Evolutionary conservation across 208 protist genomes (phyloP).

Genomic region (Leishmania major): DNA sequence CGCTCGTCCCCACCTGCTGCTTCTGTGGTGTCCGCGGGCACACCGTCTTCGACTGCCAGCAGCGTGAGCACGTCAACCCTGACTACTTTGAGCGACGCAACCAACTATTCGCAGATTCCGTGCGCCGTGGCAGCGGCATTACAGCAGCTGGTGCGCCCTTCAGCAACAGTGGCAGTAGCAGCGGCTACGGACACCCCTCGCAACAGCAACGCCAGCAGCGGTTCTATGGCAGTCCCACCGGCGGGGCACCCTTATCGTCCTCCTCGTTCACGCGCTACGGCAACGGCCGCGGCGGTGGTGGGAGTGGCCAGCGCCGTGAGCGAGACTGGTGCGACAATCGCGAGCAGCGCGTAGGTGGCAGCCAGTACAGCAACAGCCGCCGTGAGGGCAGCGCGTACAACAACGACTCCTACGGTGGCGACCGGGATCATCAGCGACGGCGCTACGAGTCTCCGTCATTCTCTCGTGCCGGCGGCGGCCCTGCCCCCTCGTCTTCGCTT

Average conservation of each 20-base stretch:
- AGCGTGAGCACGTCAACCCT: constrained; percentile 39
- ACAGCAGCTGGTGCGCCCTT: neutral
- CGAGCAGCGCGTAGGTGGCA: constrained; percentile 12
- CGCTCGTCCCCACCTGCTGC: constrained; percentile 42
- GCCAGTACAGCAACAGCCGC: neutral
- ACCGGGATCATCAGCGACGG: constrained; percentile 13
- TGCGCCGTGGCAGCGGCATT: neutral
- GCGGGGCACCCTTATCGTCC: neutral
- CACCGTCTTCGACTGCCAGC: constrained; percentile 63
- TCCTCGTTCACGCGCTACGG: constrained; percentile 6
- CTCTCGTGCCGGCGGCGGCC: constrained; percentile 6
- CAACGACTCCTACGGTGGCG: neutral
- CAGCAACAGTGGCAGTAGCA: constrained; percentile 14
- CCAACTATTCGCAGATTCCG: constrained; percentile 13
- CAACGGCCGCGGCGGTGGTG: constrained; percentile 3
- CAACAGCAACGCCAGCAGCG: constrained; percentile 23
- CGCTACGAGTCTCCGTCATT: constrained; percentile 21
- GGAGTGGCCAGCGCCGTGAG: constrained; percentile 24
- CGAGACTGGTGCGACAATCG: constrained; percentile 19
- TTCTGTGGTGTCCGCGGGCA: constrained; percentile 71
- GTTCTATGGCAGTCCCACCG: neutral
- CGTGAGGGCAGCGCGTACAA: neutral
- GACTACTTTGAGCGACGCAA: constrained; percentile 59
- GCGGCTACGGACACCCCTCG: neutral
- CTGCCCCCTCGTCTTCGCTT: neutral